Conservation (phyloP, 495 filamentous ascomycete species). For the Patellaria atrata region DNA sequence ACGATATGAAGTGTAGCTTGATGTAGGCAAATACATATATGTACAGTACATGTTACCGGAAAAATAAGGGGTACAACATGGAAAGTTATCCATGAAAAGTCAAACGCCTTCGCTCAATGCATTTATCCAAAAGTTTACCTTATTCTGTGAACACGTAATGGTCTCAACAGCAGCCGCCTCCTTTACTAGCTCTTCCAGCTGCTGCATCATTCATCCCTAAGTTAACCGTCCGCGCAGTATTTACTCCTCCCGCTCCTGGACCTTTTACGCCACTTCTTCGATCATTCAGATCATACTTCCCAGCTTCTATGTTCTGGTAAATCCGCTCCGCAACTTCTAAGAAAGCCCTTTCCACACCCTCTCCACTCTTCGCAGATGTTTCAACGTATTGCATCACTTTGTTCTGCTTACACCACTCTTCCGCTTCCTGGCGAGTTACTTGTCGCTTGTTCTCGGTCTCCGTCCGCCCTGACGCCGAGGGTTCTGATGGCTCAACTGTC, state of each 20-base stretch:
- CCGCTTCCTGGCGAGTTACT: conserved; percentile 64
- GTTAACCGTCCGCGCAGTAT: conserved; percentile 38
- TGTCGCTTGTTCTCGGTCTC: conserved; percentile 51
- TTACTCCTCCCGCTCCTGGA: conserved; percentile 39
- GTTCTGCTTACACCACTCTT: conserved; percentile 73
- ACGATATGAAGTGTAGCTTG: too few species aligned
- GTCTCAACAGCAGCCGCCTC: conserved; percentile 27
- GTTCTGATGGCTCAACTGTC: conserved; percentile 9
- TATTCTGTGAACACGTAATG: too few species aligned
- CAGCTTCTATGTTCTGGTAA: conserved; percentile 86
- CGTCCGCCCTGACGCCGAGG: conserved; percentile 1
- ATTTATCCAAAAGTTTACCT: too few species aligned
- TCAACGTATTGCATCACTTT: conserved; percentile 81
- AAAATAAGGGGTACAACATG: too few species aligned
- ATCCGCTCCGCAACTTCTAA: conserved; percentile 86
- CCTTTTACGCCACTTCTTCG: conserved; percentile 86
- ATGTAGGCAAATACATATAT: too few species aligned
- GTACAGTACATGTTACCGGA: too few species aligned
- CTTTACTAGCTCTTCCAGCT: conserved; percentile 31
- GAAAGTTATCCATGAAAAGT: too few species aligned
- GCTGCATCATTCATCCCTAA: conserved; percentile 40
- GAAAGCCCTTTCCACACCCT: conserved; percentile 86
- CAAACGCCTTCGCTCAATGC: too few species aligned
- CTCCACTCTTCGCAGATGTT: conserved; percentile 88
- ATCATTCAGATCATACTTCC: conserved; percentile 89